A percentile compares a stretch with the other conserved stretches of the same genome.
phyloP scores from a whole-genome alignment of 306 rosid genomes.

The Trichosanthes cucumerina region DNA sequence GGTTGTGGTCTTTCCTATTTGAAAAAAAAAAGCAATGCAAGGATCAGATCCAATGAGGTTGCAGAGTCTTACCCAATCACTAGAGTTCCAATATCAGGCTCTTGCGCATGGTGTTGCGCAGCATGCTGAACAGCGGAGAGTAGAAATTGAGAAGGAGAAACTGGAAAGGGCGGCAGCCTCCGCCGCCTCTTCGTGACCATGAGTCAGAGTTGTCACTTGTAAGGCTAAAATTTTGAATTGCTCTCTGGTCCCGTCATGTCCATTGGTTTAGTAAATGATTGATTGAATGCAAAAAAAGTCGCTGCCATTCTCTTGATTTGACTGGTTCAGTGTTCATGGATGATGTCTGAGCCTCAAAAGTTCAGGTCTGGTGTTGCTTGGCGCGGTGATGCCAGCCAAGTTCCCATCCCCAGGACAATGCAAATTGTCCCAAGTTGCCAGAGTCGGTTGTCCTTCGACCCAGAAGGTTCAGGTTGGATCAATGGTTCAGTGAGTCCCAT shows the following conservation, averaged over 20 bases:
- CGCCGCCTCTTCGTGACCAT: constrained; percentile 38
- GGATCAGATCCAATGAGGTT: constrained; percentile 59
- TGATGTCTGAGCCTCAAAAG: constrained; percentile 19
- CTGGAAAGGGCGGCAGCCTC: constrained; percentile 68
- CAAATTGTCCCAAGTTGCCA: constrained; percentile 20
- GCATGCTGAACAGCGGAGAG: constrained; percentile 87
- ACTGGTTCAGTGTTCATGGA: constrained; percentile 30
- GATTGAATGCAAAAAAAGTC: constrained; percentile 26
- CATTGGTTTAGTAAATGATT: constrained; percentile 31
- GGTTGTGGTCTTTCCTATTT: not conserved
- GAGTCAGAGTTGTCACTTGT: constrained; percentile 8
- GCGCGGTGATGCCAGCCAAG: constrained; percentile 26
- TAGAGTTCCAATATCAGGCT: constrained; percentile 83
- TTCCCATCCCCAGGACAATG: constrained; percentile 10
- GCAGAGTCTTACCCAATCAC: constrained; percentile 68
- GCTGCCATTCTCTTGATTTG: constrained; percentile 28
- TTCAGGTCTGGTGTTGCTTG: constrained; percentile 31
- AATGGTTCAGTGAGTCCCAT: constrained; percentile 4
- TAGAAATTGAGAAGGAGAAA: constrained; percentile 74
- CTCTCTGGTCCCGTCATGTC: constrained; percentile 22
- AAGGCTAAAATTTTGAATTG: constrained; percentile 32
- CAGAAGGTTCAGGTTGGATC: not conserved
- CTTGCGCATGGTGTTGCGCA: constrained; percentile 78
- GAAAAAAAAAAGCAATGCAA: constrained; percentile 47
- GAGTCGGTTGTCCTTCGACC: constrained; percentile 21